Base-by-base conservation (phyloP, 257 asterid genomes). In the Marsdenia floribunda region DNA sequence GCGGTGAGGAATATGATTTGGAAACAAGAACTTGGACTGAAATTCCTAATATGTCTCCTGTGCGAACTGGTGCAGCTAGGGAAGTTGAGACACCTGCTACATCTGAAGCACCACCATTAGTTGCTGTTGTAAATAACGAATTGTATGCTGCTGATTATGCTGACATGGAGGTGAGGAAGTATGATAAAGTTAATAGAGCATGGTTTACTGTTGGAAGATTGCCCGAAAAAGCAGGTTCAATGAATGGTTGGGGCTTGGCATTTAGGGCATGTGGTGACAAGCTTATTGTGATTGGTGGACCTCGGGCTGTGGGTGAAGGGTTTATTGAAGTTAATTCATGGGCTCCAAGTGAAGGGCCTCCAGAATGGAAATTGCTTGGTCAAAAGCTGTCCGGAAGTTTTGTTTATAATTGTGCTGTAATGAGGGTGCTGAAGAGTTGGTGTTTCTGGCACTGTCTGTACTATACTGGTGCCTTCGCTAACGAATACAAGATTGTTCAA, bases 381-480 rank as follows among this genome's bases (percentile, higher is more conserved):
- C 82, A 84, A n/a, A 95, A 92, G 77, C 82, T 83, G 37, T 89
- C 96, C 0, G 90, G 90, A 29, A 90, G 88, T 79, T 95, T 95
- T 87, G 99, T 95, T 44, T 95, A 92, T 86, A 95, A 95, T 76
- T 95, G 98, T 82, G 96, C 99, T 42, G 99, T 92, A 80, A 95
- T 95, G 99, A n/a, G 97, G 99, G 66, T 92, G 99, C 89, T 95
- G 89, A 90, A 68, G 72, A 78, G 72, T 63, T 71, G 82, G 72
- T 72, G 12, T 64, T 72, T 53, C 71, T 44, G 84, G 80, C 84
- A 29, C 83, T 77, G 29, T 64, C 58, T 74, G 73, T 76, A 71
- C 73, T 76, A 68, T 50, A 70, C 65, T 53, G 70, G 72, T 81
- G 82, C 76, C 71, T 75, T 46, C 69, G 65, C 81, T 68, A 72